Evolutionary conservation across 2,329 filamentous ascomycete genomes (phyloP), one percentile per base, ranked within the genome.

Genomic region (Cordyceps fumosorosea): DNA sequence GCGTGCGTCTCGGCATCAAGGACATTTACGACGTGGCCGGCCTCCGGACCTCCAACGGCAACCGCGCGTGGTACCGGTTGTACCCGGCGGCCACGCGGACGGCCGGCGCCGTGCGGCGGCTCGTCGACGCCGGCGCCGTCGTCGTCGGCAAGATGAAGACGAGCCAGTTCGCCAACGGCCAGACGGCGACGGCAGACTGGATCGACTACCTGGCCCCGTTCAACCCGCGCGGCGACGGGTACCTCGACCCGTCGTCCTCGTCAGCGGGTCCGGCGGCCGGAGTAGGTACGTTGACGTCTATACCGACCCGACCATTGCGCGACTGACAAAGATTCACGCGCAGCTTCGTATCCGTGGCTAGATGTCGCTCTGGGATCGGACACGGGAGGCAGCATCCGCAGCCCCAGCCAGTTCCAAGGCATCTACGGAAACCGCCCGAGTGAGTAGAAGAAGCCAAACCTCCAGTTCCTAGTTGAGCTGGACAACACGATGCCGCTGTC

Each of bases 11-110:
- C 1, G 83, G 78, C 0, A 75, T 87, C 61, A 88, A 88, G 66
- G 85, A 87, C 65, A 83, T 85, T 55, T 82, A 78, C 65, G 77
- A 86, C 62, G 68, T 88, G 32, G 57, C 52, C n/a, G 85, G 84
- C 0, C 66, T 86, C 3, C 77, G 77, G 42, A 85, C 80, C 0
- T 76, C 76, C 16, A 78, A 79, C 58, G 83, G 84, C 2, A 86
- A 82, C 63, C 75, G 82, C 44, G 83, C 84, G 2, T 87, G 79
- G 74, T 82, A 81, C 56, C 70, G 79, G 57, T 72, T 87, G 3
- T 83, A 85, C 64, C 76, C 77, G 4, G 69, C 78, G 3, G 74
- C 76, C 0, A 78, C 76, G 3, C 69, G 67, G 6, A 85, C 81
- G 2, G 81, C 80, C 0, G 68, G 77, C 1, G 73, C 79, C 0